phyloP scores from a whole-genome alignment of 495 filamentous ascomycete species.

The Staphylotrichum longicolle region DNA sequence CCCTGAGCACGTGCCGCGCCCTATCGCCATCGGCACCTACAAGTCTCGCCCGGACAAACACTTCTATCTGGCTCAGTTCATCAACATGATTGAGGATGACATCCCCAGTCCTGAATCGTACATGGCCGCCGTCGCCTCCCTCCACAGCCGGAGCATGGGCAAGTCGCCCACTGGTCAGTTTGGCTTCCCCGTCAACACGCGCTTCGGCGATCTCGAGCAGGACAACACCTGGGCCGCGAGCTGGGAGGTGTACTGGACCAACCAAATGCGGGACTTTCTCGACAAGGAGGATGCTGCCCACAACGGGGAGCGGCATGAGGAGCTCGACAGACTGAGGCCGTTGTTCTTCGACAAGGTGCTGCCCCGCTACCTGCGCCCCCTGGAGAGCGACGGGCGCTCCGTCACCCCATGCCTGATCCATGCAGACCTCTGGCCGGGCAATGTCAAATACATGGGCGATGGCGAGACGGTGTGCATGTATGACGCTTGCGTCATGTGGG shows the following conservation, averaged over 20 bases:
- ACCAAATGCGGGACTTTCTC: slow-evolving; percentile 27
- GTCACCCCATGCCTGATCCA: slow-evolving; percentile 48
- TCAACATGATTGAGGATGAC: slow-evolving; percentile 31
- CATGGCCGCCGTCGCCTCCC: slow-evolving; percentile 38
- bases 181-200: slow-evolving; percentile 51
- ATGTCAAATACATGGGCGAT: slow-evolving; percentile 38
- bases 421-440: slow-evolving; percentile 48
- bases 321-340: slow-evolving; percentile 19
- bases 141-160: slow-evolving; percentile 41
- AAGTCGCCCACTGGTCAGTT: slow-evolving; percentile 49
- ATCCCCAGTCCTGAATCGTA: slow-evolving; percentile 24
- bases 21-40: slow-evolving; percentile 25
- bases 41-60: slow-evolving; percentile 23
- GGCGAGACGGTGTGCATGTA: slow-evolving; percentile 41
- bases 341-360: slow-evolving; percentile 38
- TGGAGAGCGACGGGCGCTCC: slow-evolving; percentile 41
- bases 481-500: slow-evolving; percentile 48
- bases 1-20: slow-evolving; percentile 28
- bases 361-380: slow-evolving; percentile 36
- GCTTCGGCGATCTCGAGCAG: slow-evolving; percentile 44
- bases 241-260: slow-evolving; percentile 46
- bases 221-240: slow-evolving; percentile 41
- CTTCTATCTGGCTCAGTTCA: slow-evolving; percentile 29
- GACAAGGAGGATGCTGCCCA: slow-evolving; percentile 21
- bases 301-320: slow-evolving; percentile 17